phyloP scores from a whole-genome alignment of 2,329 filamentous ascomycete species.

The Aspergillus sp. region DNA sequence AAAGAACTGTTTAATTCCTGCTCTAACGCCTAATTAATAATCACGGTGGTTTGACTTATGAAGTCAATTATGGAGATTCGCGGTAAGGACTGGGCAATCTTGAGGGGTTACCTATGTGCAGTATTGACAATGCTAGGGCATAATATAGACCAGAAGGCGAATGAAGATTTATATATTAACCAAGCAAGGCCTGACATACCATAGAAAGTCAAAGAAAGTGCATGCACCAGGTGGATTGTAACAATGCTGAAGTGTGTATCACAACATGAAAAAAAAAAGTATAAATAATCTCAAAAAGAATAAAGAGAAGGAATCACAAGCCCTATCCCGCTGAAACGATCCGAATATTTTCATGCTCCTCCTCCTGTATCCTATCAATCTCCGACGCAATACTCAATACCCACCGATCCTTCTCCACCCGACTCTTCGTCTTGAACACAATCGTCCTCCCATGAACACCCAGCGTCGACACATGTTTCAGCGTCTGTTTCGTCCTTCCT shows the following conservation, averaged over 20 bases:
- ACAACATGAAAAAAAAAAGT: neutral
- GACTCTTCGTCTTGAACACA: slow-evolving; percentile 59
- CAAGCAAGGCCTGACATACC: neutral
- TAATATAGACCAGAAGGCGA: too few relatives aligned
- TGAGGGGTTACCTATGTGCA: too few relatives aligned
- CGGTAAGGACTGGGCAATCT: too few relatives aligned
- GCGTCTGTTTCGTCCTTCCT: slow-evolving; percentile 38
- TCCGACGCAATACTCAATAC: slow-evolving; percentile 59
- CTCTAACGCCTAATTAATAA: neutral
- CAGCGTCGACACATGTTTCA: slow-evolving; percentile 55
- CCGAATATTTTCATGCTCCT: slow-evolving; percentile 44
- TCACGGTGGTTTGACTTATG: neutral
- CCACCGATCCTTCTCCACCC: slow-evolving; percentile 62
- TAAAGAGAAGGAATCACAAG: neutral
- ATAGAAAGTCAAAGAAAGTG: too few relatives aligned
- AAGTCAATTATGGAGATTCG: neutral
- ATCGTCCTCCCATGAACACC: slow-evolving; percentile 56
- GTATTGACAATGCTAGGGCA: too few relatives aligned
- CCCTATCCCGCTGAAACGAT: slow-evolving; percentile 25
- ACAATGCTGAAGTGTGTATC: too few relatives aligned
- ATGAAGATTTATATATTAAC: too few relatives aligned
- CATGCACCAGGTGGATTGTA: too few relatives aligned
- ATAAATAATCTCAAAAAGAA: neutral
- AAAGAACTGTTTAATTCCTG: neutral
- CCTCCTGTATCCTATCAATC: slow-evolving; percentile 53